phyloP scores from a whole-genome alignment of 83 land plant genomes.

The Larix sibirica region DNA sequence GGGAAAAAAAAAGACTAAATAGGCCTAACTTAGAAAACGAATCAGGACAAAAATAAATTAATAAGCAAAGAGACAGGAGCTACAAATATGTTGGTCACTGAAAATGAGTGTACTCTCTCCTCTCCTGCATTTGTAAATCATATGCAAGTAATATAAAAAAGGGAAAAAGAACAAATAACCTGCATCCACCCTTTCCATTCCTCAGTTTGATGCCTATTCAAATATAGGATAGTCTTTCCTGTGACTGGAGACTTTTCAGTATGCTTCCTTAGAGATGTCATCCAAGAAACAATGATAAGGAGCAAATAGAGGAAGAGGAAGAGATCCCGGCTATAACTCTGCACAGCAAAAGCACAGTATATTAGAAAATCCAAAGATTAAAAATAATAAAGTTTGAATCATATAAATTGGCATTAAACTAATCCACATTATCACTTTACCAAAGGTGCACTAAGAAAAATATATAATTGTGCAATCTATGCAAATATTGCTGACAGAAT shows the following conservation, averaged over 20 bases:
- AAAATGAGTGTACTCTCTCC: background rate
- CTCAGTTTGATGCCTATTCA: constrained; percentile 98
- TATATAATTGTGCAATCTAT: too few relatives aligned
- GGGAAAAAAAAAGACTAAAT: background rate
- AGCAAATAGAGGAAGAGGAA: constrained; percentile 89
- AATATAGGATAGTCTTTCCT: constrained; percentile 79
- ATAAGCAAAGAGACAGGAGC: constrained; percentile 9
- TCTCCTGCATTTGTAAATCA: background rate
- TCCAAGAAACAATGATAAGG: constrained; percentile 76
- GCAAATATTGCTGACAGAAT: too few relatives aligned
- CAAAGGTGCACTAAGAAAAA: too few relatives aligned
- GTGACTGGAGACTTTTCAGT: constrained; percentile 79
- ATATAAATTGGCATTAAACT: too few relatives aligned
- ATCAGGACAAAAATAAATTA: background rate
- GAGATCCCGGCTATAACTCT: constrained; percentile 94
- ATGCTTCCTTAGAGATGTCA: constrained; percentile 90
- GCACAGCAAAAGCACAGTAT: constrained; percentile 28
- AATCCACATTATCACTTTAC: too few relatives aligned
- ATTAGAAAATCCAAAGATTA: background rate
- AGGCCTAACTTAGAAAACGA: background rate
- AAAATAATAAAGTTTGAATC: too few relatives aligned
- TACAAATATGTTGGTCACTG: background rate
- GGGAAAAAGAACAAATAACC: constrained; percentile 45
- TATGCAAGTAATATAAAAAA: constrained; percentile 5
- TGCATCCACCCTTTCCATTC: constrained; percentile 99